Base-by-base conservation (phyloP, 2,329 filamentous ascomycete genomes). In the Davidsoniella virescens region DNA sequence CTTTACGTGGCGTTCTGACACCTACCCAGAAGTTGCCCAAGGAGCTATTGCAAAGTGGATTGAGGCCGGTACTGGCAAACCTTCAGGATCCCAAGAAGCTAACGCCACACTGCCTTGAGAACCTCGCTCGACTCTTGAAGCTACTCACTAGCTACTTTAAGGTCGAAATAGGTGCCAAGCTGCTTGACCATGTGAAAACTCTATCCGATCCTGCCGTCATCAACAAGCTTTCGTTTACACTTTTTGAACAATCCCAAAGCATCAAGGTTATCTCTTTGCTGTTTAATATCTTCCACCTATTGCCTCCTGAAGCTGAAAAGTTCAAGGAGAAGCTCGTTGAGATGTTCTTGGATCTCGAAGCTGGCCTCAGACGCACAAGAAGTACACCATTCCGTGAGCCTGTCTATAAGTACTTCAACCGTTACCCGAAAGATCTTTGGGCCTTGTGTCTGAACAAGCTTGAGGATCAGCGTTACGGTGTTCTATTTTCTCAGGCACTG, bases 71-170 rank as follows among this genome's bases (percentile, higher is more conserved):
- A n/a, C 67, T 99, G 36, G 88, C 94, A 61, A 98, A 94, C 61
- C 74, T 99, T 2, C 90, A 94, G 56, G 92, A 98, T 60, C 84
- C 90, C 0, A 87, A 94, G 62, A 82, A 90, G 52, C 70, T 99
- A 17, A 94, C 80, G 17, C 84, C 90, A 0, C 84, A 88, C 58
- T 88, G 88, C 2, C 70, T 99, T 4, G 88, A 96, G 61, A 94
- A 94, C 23, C 70, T 99, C 29, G 88, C 88, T 16, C 80, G 90
- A 38, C 72, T 99, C 1, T 67, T 99, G 54, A 90, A 92, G 55
- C 72, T 99, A 2, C 70, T 99, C 16, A 98, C 90, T 0, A 96
- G 92, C 53, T 98, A 98, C 63, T 99, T 99, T 67, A 99, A 98
- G 65, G 88, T 96, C 1, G 92, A 98, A 62, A 98, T 99, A 49